phyloP scores from a whole-genome alignment of 2,329 filamentous ascomycete species.

The Helicocarpus griseus region DNA sequence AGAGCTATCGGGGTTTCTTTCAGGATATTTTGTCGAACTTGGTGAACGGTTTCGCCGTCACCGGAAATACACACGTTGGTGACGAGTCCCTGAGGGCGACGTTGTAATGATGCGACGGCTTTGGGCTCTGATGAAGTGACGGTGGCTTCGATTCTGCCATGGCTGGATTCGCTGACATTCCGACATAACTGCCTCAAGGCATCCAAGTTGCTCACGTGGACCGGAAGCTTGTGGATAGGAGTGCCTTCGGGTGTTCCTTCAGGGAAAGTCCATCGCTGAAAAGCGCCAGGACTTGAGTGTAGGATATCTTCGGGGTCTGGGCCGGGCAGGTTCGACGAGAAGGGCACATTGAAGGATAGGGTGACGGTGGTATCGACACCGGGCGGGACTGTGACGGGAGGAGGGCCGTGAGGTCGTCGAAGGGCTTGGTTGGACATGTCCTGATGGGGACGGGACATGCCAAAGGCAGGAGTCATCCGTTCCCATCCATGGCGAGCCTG shows the following conservation, averaged over 20 bases:
- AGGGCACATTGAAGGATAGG: conserved; percentile 95
- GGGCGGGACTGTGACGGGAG: conserved; percentile 51
- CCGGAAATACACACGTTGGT: conserved; percentile 90
- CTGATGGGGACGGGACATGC: conserved; percentile 51
- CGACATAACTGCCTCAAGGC: conserved; percentile 70
- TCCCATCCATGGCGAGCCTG: conserved; percentile 59
- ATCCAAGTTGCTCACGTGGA: conserved; percentile 79
- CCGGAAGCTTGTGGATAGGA: conserved; percentile 79
- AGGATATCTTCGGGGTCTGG: conserved; percentile 92
- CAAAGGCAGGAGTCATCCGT: conserved; percentile 57
- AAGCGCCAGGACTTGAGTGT: conserved; percentile 78
- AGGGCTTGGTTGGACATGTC: conserved; percentile 45
- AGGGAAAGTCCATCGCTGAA: conserved; percentile 87
- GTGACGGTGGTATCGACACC: conserved; percentile 71
- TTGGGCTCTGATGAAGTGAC: conserved; percentile 77
- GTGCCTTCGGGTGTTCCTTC: conserved; percentile 76
- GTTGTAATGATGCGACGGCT: conserved; percentile 41
- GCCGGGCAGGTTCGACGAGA: conserved; percentile 82
- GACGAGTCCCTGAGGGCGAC: conserved; percentile 49
- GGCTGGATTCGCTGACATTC: conserved; percentile 61
- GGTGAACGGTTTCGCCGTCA: conserved; percentile 75
- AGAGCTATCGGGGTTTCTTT: conserved; percentile 87
- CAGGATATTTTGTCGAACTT: conserved; percentile 79
- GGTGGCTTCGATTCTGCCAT: conserved; percentile 67
- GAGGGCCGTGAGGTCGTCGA: conserved; percentile 45